These are phyloP conservation scores for Phytophthora macrochlamydospora DNA, from an alignment of 352 stramenopile genomes.

Conservation along the genomic window DNA sequence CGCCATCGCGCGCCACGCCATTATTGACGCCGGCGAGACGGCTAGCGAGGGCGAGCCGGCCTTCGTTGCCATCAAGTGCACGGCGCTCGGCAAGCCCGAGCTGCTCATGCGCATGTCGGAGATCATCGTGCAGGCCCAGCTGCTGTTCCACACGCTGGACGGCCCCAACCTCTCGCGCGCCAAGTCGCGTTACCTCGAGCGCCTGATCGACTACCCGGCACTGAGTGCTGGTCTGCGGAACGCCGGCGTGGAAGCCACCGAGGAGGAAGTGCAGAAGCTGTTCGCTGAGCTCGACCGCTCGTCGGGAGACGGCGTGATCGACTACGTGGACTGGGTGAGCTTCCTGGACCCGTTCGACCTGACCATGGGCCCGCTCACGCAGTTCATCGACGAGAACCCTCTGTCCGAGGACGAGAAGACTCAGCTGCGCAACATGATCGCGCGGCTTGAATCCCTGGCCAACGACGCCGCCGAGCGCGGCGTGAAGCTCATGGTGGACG, in stretches of 20 bases:
- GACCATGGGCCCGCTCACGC: slow-evolving; percentile 85
- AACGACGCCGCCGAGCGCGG: slow-evolving; percentile 65
- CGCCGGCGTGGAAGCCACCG: slow-evolving; percentile 63
- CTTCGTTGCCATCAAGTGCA: slow-evolving; percentile 98
- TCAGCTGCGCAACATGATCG: slow-evolving; percentile 92
- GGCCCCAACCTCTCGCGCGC: slow-evolving; percentile 77
- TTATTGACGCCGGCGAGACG: slow-evolving; percentile 67
- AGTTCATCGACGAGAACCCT: slow-evolving; percentile 85
- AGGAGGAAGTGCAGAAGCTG: slow-evolving; percentile 68
- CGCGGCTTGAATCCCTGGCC: slow-evolving; percentile 76
- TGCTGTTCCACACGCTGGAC: slow-evolving; percentile 94
- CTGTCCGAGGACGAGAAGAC: slow-evolving; percentile 88
- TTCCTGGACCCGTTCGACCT: slow-evolving; percentile 93
- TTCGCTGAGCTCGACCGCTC: slow-evolving; percentile 71
- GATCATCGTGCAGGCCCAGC: slow-evolving; percentile 92
- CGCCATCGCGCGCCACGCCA: slow-evolving; percentile 82
- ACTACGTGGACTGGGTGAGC: slow-evolving; percentile 96
- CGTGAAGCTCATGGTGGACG: slow-evolving; percentile 97
- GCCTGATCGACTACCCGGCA: slow-evolving; percentile 81
- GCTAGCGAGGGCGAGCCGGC: slow-evolving; percentile 61
- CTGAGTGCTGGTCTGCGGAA: slow-evolving; percentile 74
- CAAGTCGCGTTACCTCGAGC: slow-evolving; percentile 81
- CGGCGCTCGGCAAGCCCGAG: slow-evolving; percentile 95
- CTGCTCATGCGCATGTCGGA: slow-evolving; percentile 95
- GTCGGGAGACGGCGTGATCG: slow-evolving; percentile 77